Evolutionary conservation across 345 rosid species (phyloP).

Genomic region (Camelina neglecta): DNA sequence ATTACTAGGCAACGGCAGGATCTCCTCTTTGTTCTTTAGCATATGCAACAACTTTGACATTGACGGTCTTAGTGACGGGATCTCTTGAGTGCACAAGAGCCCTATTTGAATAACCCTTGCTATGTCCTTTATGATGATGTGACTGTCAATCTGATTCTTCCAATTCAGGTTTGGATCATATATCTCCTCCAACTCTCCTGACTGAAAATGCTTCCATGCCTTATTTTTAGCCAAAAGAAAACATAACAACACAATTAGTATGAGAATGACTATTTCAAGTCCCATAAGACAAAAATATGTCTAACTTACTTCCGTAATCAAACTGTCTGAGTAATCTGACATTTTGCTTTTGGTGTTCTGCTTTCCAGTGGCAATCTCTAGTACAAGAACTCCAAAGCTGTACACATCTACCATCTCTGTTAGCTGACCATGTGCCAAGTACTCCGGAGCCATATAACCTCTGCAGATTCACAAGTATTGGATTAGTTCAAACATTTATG

Average conservation of each 20-base stretch:
- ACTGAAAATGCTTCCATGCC: constrained; percentile 83
- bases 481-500: constrained; percentile 1
- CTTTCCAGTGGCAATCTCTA: constrained; percentile 81
- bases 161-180: constrained; percentile 70
- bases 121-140: constrained; percentile 58
- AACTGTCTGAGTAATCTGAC: constrained; percentile 80
- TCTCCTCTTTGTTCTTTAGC: constrained; percentile 71
- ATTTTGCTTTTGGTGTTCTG: constrained; percentile 77
- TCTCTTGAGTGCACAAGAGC: constrained; percentile 83
- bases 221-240: constrained; percentile 29
- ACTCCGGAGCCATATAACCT: constrained; percentile 98
- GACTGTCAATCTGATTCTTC: constrained; percentile 44
- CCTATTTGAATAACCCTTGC: constrained; percentile 74
- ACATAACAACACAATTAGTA: constrained; percentile 29
- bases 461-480: constrained; percentile 46
- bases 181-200: constrained; percentile 67
- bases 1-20: constrained; percentile 67
- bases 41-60: constrained; percentile 78
- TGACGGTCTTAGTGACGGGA: constrained; percentile 68
- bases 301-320: constrained; percentile 70
- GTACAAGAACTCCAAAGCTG: constrained; percentile 83
- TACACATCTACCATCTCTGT: constrained; percentile 94
- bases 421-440: constrained; percentile 86
- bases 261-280: constrained; percentile 5
- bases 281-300: not conserved